Percentiles rank a stretch among this genome's conserved stretches.
Conservation (phyloP, 345 rosid species). For the Mercurialis annua region DNA sequence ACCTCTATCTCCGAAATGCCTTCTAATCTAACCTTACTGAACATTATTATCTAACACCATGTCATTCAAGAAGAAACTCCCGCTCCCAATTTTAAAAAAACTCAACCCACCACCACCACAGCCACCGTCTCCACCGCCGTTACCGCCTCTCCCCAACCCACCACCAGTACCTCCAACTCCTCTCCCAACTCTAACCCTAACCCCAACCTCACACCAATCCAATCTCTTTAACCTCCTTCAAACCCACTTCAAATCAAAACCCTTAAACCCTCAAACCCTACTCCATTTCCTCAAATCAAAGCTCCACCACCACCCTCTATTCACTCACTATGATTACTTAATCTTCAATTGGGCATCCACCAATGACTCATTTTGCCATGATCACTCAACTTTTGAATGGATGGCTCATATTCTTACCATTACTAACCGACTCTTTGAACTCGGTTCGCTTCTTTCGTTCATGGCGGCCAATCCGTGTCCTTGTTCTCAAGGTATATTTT, state of each 20-base stretch:
- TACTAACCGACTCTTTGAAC: constrained; percentile 57
- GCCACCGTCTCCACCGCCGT: constrained; percentile 21
- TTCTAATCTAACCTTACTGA: too few species aligned
- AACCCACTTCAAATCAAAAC: constrained; percentile 44
- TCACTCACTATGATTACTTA: constrained; percentile 70
- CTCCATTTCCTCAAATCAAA: constrained; percentile 65
- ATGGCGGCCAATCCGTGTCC: constrained; percentile 68
- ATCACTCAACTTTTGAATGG: constrained; percentile 73
- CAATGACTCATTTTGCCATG: constrained; percentile 73
- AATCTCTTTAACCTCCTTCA: constrained; percentile 53
- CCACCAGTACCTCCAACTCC: constrained; percentile 34
- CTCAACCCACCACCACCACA: constrained; percentile 30
- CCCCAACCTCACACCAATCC: constrained; percentile 45
- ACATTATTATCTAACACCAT: too few species aligned
- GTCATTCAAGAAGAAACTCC: constrained; percentile 41
- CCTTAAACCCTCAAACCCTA: constrained; percentile 46
- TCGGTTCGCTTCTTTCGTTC: constrained; percentile 52
- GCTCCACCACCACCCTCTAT: constrained; percentile 69
- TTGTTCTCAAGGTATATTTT: constrained; percentile 82
- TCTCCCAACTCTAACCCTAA: constrained; percentile 58
- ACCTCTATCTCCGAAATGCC: too few species aligned
- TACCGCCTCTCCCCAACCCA: constrained; percentile 42
- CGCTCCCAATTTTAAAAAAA: constrained; percentile 34
- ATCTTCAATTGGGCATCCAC: constrained; percentile 78
- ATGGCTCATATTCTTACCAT: constrained; percentile 66